Evolutionary conservation across 1,284 basidiomycete species (phyloP).

Genomic region (Cryptococcus maquisensis): DNA sequence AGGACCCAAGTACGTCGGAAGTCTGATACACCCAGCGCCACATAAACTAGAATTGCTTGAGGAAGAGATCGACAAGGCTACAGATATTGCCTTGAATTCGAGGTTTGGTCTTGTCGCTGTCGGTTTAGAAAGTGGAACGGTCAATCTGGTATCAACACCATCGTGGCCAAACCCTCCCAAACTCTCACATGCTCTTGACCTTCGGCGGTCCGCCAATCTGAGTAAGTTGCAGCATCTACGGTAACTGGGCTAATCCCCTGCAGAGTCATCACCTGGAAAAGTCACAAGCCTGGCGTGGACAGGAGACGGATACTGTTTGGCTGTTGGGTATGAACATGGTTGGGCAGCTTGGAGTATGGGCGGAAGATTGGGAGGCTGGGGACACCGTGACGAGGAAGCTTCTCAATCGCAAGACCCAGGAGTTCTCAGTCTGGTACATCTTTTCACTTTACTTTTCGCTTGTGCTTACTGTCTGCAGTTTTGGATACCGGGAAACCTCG

Average conservation of each 20-base stretch:
- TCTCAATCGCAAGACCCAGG: constrained; percentile 49
- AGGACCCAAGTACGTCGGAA: constrained; percentile 17
- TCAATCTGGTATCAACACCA: constrained; percentile 54
- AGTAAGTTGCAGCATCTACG: constrained; percentile 8
- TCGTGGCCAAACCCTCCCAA: constrained; percentile 23
- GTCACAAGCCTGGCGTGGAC: constrained; percentile 81
- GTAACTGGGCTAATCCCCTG: constrained; percentile 9
- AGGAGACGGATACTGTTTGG: constrained; percentile 92
- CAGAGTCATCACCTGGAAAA: constrained; percentile 56
- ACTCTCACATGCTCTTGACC: constrained; percentile 27
- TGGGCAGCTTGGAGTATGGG: constrained; percentile 91
- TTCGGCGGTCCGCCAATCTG: constrained; percentile 41
- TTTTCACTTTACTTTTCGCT: not conserved
- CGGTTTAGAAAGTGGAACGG: constrained; percentile 62
- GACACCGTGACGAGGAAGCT: constrained; percentile 53
- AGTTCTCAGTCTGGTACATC: constrained; percentile 40
- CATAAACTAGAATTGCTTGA: constrained; percentile 37
- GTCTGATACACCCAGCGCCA: constrained; percentile 18
- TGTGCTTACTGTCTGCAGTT: constrained; percentile 55
- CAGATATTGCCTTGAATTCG: constrained; percentile 64
- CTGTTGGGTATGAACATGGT: constrained; percentile 85
- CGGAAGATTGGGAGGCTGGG: constrained; percentile 64
- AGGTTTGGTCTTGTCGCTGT: constrained; percentile 81
- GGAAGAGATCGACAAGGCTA: constrained; percentile 64
- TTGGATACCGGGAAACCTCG: constrained; percentile 86